A percentile compares a stretch with the other conserved stretches of the same genome.
Conservation (phyloP, 2,329 filamentous ascomycete genomes). For the Dothideomycetes sp. region DNA sequence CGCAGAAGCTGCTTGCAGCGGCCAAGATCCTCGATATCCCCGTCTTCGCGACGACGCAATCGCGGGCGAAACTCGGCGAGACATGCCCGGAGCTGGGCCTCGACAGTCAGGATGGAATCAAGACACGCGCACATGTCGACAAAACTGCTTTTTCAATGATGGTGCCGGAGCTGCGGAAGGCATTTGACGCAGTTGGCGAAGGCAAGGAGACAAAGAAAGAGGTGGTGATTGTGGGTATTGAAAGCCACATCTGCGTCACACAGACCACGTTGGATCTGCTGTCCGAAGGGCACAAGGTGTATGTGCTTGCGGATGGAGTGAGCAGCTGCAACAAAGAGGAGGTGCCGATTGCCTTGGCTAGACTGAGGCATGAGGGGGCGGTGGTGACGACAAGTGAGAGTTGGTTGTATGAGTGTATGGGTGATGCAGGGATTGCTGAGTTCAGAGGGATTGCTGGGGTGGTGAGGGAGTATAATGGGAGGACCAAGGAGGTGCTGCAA, state of each 20-base stretch:
- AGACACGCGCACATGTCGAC: constrained; percentile 53
- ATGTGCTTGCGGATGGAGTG: constrained; percentile 80
- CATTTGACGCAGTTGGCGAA: constrained; percentile 26
- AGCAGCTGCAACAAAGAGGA: constrained; percentile 79
- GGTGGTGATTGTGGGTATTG: constrained; percentile 79
- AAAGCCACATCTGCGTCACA: constrained; percentile 87
- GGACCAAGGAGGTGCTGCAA: constrained; percentile 59
- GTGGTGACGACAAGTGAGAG: constrained; percentile 80
- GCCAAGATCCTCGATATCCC: constrained; percentile 54
- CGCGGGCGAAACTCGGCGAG: constrained; percentile 62
- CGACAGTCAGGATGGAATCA: constrained; percentile 37
- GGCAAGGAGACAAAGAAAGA: constrained; percentile 30
- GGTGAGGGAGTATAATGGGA: constrained; percentile 64
- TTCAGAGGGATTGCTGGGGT: constrained; percentile 65
- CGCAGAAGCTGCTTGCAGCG: constrained; percentile 41
- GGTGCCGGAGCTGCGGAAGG: constrained; percentile 52
- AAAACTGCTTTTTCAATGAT: constrained; percentile 90
- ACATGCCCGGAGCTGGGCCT: constrained; percentile 62
- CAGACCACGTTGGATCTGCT: constrained; percentile 82
- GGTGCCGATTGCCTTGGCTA: constrained; percentile 63
- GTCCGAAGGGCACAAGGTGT: constrained; percentile 64
- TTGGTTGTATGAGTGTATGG: constrained; percentile 79
- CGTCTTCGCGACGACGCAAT: constrained; percentile 79
- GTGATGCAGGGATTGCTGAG: constrained; percentile 61
- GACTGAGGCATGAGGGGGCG: constrained; percentile 66